Evolutionary conservation across 2,329 filamentous ascomycete species (phyloP), one percentile per base, ranked within the genome.

Genomic region (Phialemoniopsis sp.): DNA sequence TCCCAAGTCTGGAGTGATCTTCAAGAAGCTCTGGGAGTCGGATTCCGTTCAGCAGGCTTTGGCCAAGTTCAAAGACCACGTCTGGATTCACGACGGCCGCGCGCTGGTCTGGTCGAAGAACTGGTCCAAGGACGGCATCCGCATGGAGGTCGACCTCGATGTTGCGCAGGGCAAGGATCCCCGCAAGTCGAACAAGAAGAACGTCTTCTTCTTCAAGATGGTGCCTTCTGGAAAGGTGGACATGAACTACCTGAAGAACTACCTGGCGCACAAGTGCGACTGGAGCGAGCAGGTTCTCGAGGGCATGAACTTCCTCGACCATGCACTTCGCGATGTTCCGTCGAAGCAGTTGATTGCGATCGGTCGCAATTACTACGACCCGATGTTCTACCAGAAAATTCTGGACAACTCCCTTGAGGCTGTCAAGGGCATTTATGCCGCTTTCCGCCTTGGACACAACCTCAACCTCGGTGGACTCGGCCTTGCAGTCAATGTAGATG

Each of bases 391-490:
- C 16, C 62, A 67, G 0, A 62, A 58, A 7, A 62, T 71, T 4
- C 73, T 95, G n/a, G 76, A 81, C 28, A 66, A 73, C 16, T 58
- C 52, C 13, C 50, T 50, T 3, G 80, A 89, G 54, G 88, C 89
- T 1, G 82, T 88, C 67, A 95, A 95, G 58, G 93, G 93, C 21
- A 84, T 89, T 5, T 97, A 95, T 52, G 81, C 89, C 9, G 89
- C 90, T 0, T 82, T 96, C 37, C 80, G 89, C 32, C 75, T 91
- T 16, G 85, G 83, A 34, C 73, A 87, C 54, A 59, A 53, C 44
- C 66, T 58, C 52, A 60, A 51, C 44, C 51, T 46, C 41, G 63
- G 68, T 2, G 72, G 77, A 26, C 74, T 78, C 18, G 79, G 78
- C 8, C 71, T 97, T 6, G 80, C 86, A 1, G 68, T 98, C 56